Evolutionary conservation across 2,329 filamentous ascomycete genomes (phyloP), one percentile per base, ranked within the genome.

Genomic region (Penicillium expansum): DNA sequence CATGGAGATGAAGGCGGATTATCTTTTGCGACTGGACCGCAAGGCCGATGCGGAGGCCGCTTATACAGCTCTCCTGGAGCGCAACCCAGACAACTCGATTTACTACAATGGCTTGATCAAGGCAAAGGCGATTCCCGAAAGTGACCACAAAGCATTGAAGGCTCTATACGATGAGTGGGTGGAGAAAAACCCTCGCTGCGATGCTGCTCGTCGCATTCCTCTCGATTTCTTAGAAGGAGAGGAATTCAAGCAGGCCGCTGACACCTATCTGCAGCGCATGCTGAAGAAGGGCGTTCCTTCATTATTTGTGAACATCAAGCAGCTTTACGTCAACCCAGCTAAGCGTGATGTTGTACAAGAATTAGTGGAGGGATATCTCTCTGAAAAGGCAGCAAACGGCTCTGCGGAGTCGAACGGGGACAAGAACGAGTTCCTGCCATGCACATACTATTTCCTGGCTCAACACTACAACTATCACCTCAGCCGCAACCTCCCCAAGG

Each of bases 391-490:
- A 70, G n/a, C 74, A 81, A 83, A 84, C 56, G 79, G 76, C 24
- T 80, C 76, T 18, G 76, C 76, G 43, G 75, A 77, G 42, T 70
- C 73, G 5, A 82, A 82, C 55, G 81, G 80, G 24, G 79, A 85
- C 49, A 77, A 78, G n/a, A 79, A 79, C 35, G 69, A 71, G 29
- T 93, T 93, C 70, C 82, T 89, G 67, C 84, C 90, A 14, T 90
- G 92, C 1, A 90, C 90, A 14, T 84, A 92, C 48, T 97, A 95
- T 76, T 99, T 95, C 79, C 84, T 99, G 52, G 92, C 92, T 9
- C 94, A 97, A 71, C 95, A 99, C 76, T 96, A 97, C 81, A 94
- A 96, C 78, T 97, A 96, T 74, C 83, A 89, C 72, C 80, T 91
- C 57, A 96, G 91, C 71, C 91, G 92, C 41, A 86, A 97, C 72